Evolutionary conservation across 106 monocot genomes (phyloP).

Genomic region (Posidonia australis): DNA sequence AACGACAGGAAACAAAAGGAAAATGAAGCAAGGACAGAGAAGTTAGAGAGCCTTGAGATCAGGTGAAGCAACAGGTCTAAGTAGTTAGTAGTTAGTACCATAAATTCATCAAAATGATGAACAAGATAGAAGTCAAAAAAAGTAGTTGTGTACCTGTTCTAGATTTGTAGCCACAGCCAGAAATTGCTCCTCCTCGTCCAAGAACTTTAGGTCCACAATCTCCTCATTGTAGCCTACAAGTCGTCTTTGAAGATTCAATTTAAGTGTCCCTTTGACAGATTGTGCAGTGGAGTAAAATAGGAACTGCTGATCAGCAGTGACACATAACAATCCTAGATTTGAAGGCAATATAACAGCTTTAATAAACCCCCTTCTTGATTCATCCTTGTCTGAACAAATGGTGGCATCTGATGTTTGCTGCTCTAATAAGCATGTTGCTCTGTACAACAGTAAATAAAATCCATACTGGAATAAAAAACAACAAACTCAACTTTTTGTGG

Average conservation of each 20-base stretch:
- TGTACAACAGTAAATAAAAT: constrained; percentile 18
- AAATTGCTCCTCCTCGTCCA: constrained; percentile 79
- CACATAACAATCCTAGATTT: constrained; percentile 64
- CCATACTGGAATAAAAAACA: neutral
- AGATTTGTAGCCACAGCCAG: constrained; percentile 91
- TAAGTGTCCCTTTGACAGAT: constrained; percentile 33
- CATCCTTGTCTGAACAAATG: constrained; percentile 37
- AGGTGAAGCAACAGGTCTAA: too few relatives aligned
- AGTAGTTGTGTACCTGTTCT: constrained; percentile 52
- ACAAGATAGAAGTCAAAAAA: neutral
- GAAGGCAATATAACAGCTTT: constrained; percentile 56
- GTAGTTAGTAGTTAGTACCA: too few relatives aligned
- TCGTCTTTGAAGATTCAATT: constrained; percentile 52
- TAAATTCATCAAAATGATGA: neutral
- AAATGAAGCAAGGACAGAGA: too few relatives aligned
- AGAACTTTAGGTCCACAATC: constrained; percentile 84
- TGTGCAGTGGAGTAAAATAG: constrained; percentile 54
- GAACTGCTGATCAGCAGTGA: constrained; percentile 87
- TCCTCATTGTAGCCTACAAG: constrained; percentile 90
- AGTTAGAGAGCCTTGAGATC: too few relatives aligned
- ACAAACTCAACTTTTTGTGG: neutral
- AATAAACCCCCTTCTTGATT: constrained; percentile 58
- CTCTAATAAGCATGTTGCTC: constrained; percentile 60
- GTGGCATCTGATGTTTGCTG: constrained; percentile 72
- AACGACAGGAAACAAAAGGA: too few relatives aligned